Conservation (phyloP, 1,284 basidiomycete species). For the Cutaneotrichosporon arboriforme region DNA sequence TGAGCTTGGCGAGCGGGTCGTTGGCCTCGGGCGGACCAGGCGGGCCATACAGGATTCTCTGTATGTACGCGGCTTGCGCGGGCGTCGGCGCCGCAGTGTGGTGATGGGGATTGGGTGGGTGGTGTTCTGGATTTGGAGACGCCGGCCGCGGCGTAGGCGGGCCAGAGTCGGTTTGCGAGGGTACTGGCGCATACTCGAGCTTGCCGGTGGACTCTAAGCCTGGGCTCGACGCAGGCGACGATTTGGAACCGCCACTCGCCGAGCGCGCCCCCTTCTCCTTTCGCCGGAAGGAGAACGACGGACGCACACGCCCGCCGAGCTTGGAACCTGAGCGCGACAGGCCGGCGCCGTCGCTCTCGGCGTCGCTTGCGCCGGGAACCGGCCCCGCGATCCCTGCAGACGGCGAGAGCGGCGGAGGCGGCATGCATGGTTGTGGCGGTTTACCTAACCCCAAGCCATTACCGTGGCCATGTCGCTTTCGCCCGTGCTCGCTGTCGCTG, state of each 20-base stretch:
- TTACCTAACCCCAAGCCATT: no score
- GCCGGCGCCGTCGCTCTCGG: not conserved
- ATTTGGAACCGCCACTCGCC: not conserved
- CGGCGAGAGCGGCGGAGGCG: not conserved
- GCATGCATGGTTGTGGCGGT: not conserved
- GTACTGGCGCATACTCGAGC: not conserved
- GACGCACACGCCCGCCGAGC: not conserved
- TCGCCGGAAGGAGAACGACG: slow-evolving; percentile 28
- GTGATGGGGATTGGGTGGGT: not conserved
- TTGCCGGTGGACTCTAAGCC: not conserved
- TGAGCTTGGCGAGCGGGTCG: slow-evolving; percentile 41
- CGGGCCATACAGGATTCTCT: slow-evolving; percentile 42
- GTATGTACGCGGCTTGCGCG: slow-evolving; percentile 48
- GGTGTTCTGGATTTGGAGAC: not conserved
- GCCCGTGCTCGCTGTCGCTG: slow-evolving; percentile 26
- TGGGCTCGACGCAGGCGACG: not conserved
- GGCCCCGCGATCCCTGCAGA: not conserved
- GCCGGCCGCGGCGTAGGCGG: not conserved
- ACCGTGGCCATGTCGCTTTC: not conserved
- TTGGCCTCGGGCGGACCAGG: slow-evolving; percentile 13
- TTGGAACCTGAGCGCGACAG: not conserved
- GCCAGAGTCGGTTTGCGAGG: not conserved
- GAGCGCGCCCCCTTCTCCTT: slow-evolving; percentile 1
- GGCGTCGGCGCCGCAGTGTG: slow-evolving; percentile 38
- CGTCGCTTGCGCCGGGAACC: not conserved